Conservation (phyloP, 768 basidiomycete genomes). For the Trametes cingulata region DNA sequence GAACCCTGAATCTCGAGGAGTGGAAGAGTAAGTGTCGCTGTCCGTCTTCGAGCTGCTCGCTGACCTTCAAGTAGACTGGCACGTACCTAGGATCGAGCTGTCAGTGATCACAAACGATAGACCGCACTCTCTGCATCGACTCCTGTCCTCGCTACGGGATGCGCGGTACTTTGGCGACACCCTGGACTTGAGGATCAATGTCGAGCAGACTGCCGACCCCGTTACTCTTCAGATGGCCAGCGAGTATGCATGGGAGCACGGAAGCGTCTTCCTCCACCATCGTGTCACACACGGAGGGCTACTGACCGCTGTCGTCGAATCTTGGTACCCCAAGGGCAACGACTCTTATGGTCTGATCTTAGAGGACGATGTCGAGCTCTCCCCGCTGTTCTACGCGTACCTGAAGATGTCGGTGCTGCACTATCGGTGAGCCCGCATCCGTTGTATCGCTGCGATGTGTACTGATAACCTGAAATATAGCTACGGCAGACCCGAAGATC, state of each 20-base stretch:
- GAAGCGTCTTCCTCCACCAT: conserved; percentile 61
- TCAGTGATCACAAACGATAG: conserved; percentile 79
- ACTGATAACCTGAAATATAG: conserved; percentile 35
- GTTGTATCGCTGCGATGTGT: neutral
- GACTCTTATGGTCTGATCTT: conserved; percentile 78
- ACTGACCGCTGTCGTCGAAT: conserved; percentile 82
- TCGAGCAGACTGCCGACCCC: conserved; percentile 72
- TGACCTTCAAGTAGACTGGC: conserved; percentile 60
- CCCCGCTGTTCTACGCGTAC: conserved; percentile 85
- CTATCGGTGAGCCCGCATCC: conserved; percentile 49
- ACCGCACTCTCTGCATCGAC: conserved; percentile 65
- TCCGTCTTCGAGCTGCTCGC: neutral
- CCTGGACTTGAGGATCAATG: conserved; percentile 63
- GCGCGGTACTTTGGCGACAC: conserved; percentile 70
- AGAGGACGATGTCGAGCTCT: conserved; percentile 87
- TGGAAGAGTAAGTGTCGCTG: conserved; percentile 51
- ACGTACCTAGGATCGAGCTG: conserved; percentile 65
- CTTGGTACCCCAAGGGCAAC: conserved; percentile 80
- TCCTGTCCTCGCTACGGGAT: conserved; percentile 59
- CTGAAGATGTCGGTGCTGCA: conserved; percentile 74
- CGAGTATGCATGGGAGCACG: conserved; percentile 60
- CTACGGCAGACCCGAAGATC: conserved; percentile 48
- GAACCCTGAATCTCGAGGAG: conserved; percentile 54
- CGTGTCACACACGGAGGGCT: conserved; percentile 79
- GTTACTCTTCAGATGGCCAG: conserved; percentile 57